A percentile compares a stretch with the other conserved stretches of the same genome.
Evolutionary conservation across 2,329 filamentous ascomycete genomes (phyloP).

Genomic region (Fusarium sp.): DNA sequence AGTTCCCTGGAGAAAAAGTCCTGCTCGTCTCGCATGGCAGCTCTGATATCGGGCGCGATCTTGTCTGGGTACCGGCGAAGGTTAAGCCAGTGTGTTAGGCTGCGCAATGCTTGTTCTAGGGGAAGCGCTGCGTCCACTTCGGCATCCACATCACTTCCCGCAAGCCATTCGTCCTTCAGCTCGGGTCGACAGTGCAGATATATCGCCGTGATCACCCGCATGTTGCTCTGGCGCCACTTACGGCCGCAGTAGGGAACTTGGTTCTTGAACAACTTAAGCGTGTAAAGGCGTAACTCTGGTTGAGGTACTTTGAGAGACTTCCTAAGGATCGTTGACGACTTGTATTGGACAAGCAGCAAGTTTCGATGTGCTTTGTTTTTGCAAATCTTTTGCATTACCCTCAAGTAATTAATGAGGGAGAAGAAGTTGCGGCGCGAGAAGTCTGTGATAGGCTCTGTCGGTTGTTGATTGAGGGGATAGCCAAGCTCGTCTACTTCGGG

Average conservation of each 20-base stretch:
- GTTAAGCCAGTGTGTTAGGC: slow-evolving; percentile 95
- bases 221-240: slow-evolving; percentile 98
- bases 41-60: slow-evolving; percentile 68
- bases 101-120: slow-evolving; percentile 87
- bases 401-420: slow-evolving; percentile 91
- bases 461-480: slow-evolving; percentile 76
- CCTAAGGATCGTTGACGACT: slow-evolving; percentile 89
- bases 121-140: slow-evolving; percentile 94
- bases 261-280: slow-evolving; percentile 97
- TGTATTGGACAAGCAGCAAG: slow-evolving; percentile 93
- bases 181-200: slow-evolving; percentile 95
- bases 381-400: slow-evolving; percentile 97
- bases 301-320: slow-evolving; percentile 93
- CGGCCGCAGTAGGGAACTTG: slow-evolving; percentile 98
- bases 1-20: slow-evolving; percentile 84
- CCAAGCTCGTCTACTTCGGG: slow-evolving; percentile 87
- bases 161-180: slow-evolving; percentile 92
- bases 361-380: slow-evolving; percentile 96
- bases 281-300: slow-evolving; percentile 87
- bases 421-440: slow-evolving; percentile 97
- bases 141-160: slow-evolving; percentile 88
- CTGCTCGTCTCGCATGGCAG: slow-evolving; percentile 74
- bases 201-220: slow-evolving; percentile 97
- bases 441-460: slow-evolving; percentile 80
- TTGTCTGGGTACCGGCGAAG: slow-evolving; percentile 81